Evolutionary conservation across 257 asterid species (phyloP).

Genomic region (Catharanthus roseus): DNA sequence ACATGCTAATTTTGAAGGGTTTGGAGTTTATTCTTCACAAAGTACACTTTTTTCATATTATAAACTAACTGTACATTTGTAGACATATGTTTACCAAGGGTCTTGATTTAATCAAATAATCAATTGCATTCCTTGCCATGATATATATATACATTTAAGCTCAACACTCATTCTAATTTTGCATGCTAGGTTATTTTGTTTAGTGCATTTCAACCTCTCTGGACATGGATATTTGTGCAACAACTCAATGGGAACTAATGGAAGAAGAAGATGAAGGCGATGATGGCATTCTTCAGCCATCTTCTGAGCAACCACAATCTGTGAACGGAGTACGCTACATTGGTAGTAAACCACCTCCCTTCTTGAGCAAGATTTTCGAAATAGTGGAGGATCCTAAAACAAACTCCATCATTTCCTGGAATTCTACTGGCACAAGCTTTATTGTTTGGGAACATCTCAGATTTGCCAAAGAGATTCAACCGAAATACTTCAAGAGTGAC

Average conservation of each 20-base stretch:
- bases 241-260: not conserved
- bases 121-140: no score
- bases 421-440: constrained; percentile 35
- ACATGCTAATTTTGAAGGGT: not conserved
- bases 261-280: not conserved
- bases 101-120: constrained; percentile 2
- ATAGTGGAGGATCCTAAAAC: constrained; percentile 58
- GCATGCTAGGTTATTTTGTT: not conserved
- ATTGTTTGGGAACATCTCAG: constrained; percentile 47
- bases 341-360: constrained; percentile 37
- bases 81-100: not conserved
- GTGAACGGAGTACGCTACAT: constrained; percentile 5
- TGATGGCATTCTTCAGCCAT: not conserved
- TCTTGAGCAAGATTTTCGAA: constrained; percentile 38
- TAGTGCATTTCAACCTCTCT: not conserved
- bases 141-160: no score
- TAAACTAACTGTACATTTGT: not conserved
- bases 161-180: not conserved
- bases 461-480: constrained; percentile 41
- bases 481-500: constrained; percentile 44
- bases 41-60: not conserved
- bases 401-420: constrained; percentile 44
- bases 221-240: not conserved
- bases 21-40: not conserved
- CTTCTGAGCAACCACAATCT: not conserved